A percentile compares a stretch with the other conserved stretches of the same genome.
Evolutionary conservation across 1,139 yeast species (phyloP).

Genomic region (Sporopachydermia cereana): DNA sequence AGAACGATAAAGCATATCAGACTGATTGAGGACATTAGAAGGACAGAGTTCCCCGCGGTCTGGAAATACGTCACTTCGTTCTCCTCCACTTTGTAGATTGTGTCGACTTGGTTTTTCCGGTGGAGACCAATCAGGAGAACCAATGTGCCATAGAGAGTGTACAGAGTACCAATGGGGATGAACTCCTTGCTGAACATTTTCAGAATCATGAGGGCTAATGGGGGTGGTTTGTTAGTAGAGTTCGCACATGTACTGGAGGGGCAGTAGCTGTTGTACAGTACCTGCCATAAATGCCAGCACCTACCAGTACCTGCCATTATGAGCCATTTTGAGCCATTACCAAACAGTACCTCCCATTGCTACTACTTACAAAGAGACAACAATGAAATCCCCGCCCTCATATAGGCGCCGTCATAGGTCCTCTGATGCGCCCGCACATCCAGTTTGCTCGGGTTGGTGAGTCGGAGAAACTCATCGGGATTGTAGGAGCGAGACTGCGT

Average conservation of each 20-base stretch:
- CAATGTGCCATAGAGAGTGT: slow-evolving; percentile 25
- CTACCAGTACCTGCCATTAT: no score
- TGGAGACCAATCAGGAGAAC: slow-evolving; percentile 22
- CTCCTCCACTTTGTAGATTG: not conserved
- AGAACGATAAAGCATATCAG: not conserved
- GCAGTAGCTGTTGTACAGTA: no score
- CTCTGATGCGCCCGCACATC: slow-evolving; percentile 51
- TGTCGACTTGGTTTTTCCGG: slow-evolving; percentile 12
- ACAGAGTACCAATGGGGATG: slow-evolving; percentile 27
- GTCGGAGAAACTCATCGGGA: not conserved
- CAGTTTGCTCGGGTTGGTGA: slow-evolving; percentile 29
- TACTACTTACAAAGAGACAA: not conserved
- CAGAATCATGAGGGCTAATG: slow-evolving; percentile 23
- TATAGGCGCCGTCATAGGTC: slow-evolving; percentile 51
- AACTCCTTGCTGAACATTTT: slow-evolving; percentile 27
- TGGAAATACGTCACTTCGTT: slow-evolving; percentile 2
- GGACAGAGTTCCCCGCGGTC: not conserved
- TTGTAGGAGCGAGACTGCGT: slow-evolving; percentile 1
- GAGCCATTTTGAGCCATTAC: not conserved
- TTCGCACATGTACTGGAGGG: no score
- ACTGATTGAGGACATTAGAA: not conserved
- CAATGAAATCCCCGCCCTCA: slow-evolving; percentile 34
- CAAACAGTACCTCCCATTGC: not conserved
- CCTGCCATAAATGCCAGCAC: no score
- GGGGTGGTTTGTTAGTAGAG: slow-evolving; percentile 1